A percentile compares a stretch with the other conserved stretches of the same genome.
These are phyloP conservation scores for Endogone sp. DNA, from an alignment of 192 early-diverging fungal species.

Conservation along the genomic window DNA sequence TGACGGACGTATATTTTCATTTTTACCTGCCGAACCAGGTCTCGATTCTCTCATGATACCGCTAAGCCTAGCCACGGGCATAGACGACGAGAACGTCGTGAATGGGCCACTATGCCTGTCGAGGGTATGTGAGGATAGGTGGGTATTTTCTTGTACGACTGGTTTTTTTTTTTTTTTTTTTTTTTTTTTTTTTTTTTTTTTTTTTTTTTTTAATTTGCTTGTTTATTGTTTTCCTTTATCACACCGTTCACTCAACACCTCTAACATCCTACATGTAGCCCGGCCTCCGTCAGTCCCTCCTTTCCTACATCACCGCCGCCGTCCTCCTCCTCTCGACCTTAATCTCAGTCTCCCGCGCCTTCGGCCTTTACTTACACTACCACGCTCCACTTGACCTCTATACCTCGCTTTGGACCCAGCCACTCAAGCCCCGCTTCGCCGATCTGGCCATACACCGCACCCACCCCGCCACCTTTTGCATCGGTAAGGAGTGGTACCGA, in stretches of 20 bases:
- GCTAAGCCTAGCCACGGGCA: background rate
- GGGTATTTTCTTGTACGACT: no score
- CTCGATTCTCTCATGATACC: background rate
- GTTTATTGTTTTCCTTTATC: no score
- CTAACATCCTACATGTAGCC: background rate
- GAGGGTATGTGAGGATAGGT: background rate
- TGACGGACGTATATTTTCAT: background rate
- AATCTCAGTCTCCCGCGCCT: no score
- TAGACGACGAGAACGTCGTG: background rate
- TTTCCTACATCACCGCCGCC: no score
- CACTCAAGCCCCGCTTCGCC: slow-evolving; percentile 14
- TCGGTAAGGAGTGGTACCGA: slow-evolving; percentile 94
- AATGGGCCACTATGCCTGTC: background rate
- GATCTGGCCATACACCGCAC: slow-evolving; percentile 11
- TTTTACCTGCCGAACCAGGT: background rate
- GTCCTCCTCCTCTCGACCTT: no score
- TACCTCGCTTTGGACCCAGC: slow-evolving; percentile 19
- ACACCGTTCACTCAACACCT: no score
- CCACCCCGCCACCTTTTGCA: slow-evolving; percentile 55
- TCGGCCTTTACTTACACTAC: slow-evolving; percentile 50
- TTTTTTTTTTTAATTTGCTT: no score
- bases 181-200: no score
- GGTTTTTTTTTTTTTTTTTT: no score
- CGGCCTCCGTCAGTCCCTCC: background rate
- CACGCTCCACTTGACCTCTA: slow-evolving; percentile 69